phyloP scores from a whole-genome alignment of 2,329 filamentous ascomycete species.

The Nemania sp. region DNA sequence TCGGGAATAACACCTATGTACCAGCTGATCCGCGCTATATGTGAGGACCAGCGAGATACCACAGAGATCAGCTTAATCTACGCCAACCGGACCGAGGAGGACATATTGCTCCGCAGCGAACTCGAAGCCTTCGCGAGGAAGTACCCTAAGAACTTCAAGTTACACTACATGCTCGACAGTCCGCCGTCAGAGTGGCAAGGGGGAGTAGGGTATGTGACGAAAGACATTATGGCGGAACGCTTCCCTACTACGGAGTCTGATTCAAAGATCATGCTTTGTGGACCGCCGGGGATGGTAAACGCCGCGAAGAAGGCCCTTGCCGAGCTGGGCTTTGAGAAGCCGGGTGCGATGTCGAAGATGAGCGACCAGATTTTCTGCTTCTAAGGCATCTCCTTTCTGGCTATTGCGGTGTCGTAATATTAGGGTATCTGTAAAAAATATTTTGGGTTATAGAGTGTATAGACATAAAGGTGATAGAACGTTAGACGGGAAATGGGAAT shows the following conservation, averaged over 20 bases:
- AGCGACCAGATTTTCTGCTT: constrained; percentile 64
- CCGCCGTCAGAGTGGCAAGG: constrained; percentile 60
- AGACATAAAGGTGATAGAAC: neutral
- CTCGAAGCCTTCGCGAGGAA: constrained; percentile 65
- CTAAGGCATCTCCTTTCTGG: constrained; percentile 13
- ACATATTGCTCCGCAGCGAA: constrained; percentile 69
- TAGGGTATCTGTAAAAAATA: neutral
- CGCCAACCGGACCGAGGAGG: constrained; percentile 68
- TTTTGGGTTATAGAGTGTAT: constrained; percentile 13
- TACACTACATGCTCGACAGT: constrained; percentile 67
- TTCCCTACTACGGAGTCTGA: constrained; percentile 61
- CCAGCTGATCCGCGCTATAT: constrained; percentile 73
- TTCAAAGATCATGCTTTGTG: constrained; percentile 69
- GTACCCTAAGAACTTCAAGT: constrained; percentile 65
- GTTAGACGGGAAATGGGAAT: constrained; percentile 13
- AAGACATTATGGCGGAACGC: constrained; percentile 61
- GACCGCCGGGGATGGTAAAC: constrained; percentile 70
- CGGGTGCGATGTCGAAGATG: constrained; percentile 63
- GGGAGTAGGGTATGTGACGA: constrained; percentile 64
- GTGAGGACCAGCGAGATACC: constrained; percentile 68
- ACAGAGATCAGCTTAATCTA: constrained; percentile 70
- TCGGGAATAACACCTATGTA: constrained; percentile 68
- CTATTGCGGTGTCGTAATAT: neutral
- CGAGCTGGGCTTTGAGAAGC: constrained; percentile 63
- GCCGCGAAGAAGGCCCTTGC: constrained; percentile 65